Evolutionary conservation across 768 basidiomycete species (phyloP), one percentile per base, ranked within the genome.

Genomic region (Podaxis sp.): DNA sequence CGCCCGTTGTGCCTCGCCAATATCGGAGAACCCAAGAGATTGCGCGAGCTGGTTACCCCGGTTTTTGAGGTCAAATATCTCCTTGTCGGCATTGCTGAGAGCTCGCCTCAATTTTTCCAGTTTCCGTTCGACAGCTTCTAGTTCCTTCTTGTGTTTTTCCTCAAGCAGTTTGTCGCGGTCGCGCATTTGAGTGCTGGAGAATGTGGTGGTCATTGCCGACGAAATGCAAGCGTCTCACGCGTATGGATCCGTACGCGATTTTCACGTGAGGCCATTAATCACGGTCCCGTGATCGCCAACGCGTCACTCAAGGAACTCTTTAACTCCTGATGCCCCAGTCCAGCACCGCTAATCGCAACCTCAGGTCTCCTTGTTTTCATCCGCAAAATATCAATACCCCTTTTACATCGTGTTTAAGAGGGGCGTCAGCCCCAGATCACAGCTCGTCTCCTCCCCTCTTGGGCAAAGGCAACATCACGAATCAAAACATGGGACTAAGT

Each of bases 11-110:
- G 81, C 80, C 33, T 83, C 81, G 9, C 70, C 72, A 2, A 82
- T 66, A 53, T 78, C 73, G 2, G 69, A 64, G 64, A 81, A 85
- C 0, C 83, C 85, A 49, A 86, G 73, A 1, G 70, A 70, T 6
- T 69, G 65, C 0, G 80, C 82, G 2, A 84, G 72, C 17, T 74
- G 71, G 15, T 76, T 67, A 0, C 72, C 75, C 1, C 79, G 73
- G 12, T 79, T 72, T 9, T 72, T 63, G 0, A 70, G 69, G 9
- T 79, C 78, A 54, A 76, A 81, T 7, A 79, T 64, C 54, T 79
- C 71, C 53, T 64, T 67, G n/a, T 63, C 52, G 7, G 72, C 69
- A 27, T 75, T 71, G 46, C 75, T 70, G 61, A 77, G 76, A 8
- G 72, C 68, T 43, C 70, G 63, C 50, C 71, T 70, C 2, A 76